Conservation (phyloP, 169 alveolate species). For the Plasmodium cynomolgi region DNA sequence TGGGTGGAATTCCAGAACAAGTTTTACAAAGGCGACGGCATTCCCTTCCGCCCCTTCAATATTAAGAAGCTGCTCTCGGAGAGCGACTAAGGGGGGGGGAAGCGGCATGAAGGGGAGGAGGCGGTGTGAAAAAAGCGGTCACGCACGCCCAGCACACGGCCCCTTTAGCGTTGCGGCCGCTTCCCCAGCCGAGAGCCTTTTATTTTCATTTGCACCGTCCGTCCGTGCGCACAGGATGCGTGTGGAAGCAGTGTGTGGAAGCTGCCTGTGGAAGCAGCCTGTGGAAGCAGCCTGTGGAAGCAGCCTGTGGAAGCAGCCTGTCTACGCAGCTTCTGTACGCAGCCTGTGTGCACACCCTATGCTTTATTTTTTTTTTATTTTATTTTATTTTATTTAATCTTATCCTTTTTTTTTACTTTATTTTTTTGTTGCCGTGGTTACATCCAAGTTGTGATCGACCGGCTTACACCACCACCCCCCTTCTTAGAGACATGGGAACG, state of each 20-base stretch:
- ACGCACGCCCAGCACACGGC: neutral
- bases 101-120: neutral
- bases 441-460: neutral
- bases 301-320: too few species aligned
- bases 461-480: neutral
- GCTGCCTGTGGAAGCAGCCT: too few species aligned
- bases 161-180: neutral
- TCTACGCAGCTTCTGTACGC: too few species aligned
- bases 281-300: too few species aligned
- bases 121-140: neutral
- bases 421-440: neutral
- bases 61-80: slow-evolving; percentile 53
- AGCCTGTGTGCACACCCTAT: neutral
- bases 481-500: neutral
- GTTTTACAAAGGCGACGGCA: slow-evolving; percentile 99
- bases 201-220: neutral
- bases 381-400: neutral
- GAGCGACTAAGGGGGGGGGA: neutral
- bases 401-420: neutral
- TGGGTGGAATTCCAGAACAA: slow-evolving; percentile 99
- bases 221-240: neutral
- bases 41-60: slow-evolving; percentile 72
- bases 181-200: neutral
- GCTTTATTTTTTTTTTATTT: neutral
- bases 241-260: too few species aligned